Evolutionary conservation across 805 yeast species (phyloP), one percentile per base, ranked within the genome.

Genomic region (Wickerhamomyces kurtzmanii): DNA sequence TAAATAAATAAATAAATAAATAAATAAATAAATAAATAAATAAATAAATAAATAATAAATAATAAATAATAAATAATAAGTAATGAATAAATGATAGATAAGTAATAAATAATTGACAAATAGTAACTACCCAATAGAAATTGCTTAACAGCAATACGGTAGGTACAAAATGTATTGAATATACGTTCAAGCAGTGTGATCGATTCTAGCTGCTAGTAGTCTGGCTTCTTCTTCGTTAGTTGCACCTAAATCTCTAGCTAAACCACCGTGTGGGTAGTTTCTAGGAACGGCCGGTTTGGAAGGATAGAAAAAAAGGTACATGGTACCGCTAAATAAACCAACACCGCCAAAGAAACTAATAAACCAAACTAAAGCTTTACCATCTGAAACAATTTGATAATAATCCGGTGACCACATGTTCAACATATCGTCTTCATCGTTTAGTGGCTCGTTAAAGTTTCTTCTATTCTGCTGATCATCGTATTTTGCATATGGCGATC

Each of bases 391-490:
- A 21, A 61, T 51, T 41, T 75, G 73, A 50, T 63, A 72, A 46
- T 75, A 68, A 46, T 83, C 93, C 9, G 94, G 91, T 7, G 94
- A 71, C 94, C 94, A 83, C 65, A 81, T 67, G 52, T 83, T 87
- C 46, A 75, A 63, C 52, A 71, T 58, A 47, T 83, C 94, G 40
- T 76, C 80, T 43, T 75, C 71, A 31, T 75, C 71, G 49, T 75
- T 75, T 38, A 82, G 52, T 17, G 85, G 82, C 37, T 83, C 86
- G 38, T 71, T 68, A 39, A 70, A 62, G 61, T 83, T 82, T 57
- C 93, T 74, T 59, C 89, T 71, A 52, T 76, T 71, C 55, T 82
- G 93, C 42, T 62, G 81, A 51, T 82, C 89, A 50, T 82, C 91
- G 55, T 76, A 83, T 46, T 71, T 74, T 35, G 55, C 63, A 47